phyloP scores from a whole-genome alignment of 805 yeast species.

The Starmerella sp. region DNA sequence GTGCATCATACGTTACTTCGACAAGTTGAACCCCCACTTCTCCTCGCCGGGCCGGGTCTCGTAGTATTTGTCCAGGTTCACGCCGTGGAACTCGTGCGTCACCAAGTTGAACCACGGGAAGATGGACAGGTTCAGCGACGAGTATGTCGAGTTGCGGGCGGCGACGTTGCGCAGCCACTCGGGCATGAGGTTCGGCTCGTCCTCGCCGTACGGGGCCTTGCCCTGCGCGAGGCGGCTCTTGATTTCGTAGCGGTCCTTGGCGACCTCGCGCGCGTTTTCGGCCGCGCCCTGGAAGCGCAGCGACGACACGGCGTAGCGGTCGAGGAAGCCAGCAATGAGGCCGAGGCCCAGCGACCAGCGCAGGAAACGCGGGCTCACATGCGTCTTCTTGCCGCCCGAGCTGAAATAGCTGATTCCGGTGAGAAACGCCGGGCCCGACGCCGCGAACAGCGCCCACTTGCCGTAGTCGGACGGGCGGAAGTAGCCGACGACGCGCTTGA shows the following conservation, averaged over 20 bases:
- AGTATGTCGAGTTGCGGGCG: conserved; percentile 64
- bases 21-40: conserved; percentile 40
- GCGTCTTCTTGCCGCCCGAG: conserved; percentile 38
- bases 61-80: conserved; percentile 49
- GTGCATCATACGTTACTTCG: conserved; percentile 3
- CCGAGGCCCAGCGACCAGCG: conserved; percentile 57
- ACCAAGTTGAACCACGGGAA: conserved; percentile 78
- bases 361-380: conserved; percentile 46
- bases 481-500: conserved; percentile 58
- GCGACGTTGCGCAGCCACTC: conserved; percentile 65
- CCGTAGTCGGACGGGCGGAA: conserved; percentile 58
- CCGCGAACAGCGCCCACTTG: conserved; percentile 38
- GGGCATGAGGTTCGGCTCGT: conserved; percentile 41
- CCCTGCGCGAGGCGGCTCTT: conserved; percentile 55
- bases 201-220: conserved; percentile 53
- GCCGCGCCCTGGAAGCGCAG: conserved; percentile 67
- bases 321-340: conserved; percentile 57
- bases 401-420: conserved; percentile 38
- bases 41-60: conserved; percentile 44
- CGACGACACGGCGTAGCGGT: conserved; percentile 55
- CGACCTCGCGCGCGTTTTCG: conserved; percentile 62
- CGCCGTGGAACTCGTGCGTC: conserved; percentile 73
- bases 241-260: conserved; percentile 61
- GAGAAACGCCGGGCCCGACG: conserved; percentile 40
- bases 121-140: conserved; percentile 47